phyloP scores from a whole-genome alignment of 352 stramenopile genomes.

The Pythium aquatile region DNA sequence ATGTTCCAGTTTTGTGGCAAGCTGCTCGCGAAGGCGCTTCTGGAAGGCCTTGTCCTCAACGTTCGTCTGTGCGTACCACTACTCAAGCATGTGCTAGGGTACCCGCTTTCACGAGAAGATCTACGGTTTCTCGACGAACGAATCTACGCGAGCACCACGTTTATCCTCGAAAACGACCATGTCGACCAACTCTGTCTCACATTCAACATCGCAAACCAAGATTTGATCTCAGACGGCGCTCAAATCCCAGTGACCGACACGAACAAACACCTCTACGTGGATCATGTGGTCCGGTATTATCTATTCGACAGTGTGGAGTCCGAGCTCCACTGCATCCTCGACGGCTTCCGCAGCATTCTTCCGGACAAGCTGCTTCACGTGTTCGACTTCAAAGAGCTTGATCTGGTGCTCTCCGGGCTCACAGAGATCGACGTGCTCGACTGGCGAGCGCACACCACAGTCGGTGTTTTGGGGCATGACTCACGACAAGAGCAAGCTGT shows the following conservation, averaged over 20 bases:
- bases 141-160: constrained; percentile 64
- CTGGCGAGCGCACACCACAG: constrained; percentile 77
- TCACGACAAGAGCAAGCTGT: constrained; percentile 37
- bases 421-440: constrained; percentile 84
- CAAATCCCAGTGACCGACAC: constrained; percentile 86
- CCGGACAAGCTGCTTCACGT: constrained; percentile 94
- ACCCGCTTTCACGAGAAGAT: constrained; percentile 54
- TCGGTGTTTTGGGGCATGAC: constrained; percentile 37
- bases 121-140: constrained; percentile 73
- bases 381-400: constrained; percentile 98
- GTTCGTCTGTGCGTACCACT: constrained; percentile 62
- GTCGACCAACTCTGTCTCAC: constrained; percentile 56
- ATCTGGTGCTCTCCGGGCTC: constrained; percentile 74
- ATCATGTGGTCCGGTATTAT: constrained; percentile 93
- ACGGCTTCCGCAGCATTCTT: constrained; percentile 94
- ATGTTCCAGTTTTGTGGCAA: constrained; percentile 84
- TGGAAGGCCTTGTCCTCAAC: constrained; percentile 73
- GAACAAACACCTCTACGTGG: constrained; percentile 95
- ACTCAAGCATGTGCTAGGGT: constrained; percentile 68
- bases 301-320: constrained; percentile 90
- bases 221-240: constrained; percentile 61
- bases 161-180: constrained; percentile 54
- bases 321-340: constrained; percentile 83
- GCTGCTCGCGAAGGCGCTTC: constrained; percentile 60
- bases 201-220: constrained; percentile 56